Base-by-base conservation (phyloP, 1,139 yeast species). In the Protomyces inundatus region DNA sequence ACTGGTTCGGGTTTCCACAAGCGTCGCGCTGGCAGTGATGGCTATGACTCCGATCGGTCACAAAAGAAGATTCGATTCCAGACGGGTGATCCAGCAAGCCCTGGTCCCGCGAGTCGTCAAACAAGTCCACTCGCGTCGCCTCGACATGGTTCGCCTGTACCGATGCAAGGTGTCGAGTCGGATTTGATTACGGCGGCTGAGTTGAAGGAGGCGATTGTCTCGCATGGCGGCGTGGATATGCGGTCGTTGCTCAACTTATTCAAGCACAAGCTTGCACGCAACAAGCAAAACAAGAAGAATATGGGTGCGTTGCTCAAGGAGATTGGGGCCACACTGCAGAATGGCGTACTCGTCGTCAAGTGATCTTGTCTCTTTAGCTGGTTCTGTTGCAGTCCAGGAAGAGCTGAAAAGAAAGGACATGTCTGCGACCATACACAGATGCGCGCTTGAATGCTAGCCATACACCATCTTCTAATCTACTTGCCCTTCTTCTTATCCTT, bases 21-120 rank as follows among this genome's bases (percentile, higher is more conserved):
- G 42, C 33, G 62, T 16, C 62, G 62, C n/a, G 62, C 62, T 16
- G 56, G 56, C n/a, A 52, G 56, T 32, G 62, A 58, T 34, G 62
- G 56, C 4, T 58, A 58, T 39, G 62, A 58, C 42, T 51, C 56
- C 9, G 62, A 58, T 30, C 62, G 62, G 16, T 51, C 56, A 14
- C 62, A 58, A 50, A 58, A 58, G 34, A 58, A 58, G 53, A 16
- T 58, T 37, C 56, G 62, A 32, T 58, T 58, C 45, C 56, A 52
- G 45, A n/a, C 50, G n/a, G 52, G 45, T 4, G 56, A 50, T 14
- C 45, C 36, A n/a, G 39, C 39, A 6, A 37, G 48, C 6, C 56
- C 62, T 14, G 42, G 42, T 39, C 61, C 55, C 0, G 10, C 54
- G 12, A 51, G 56, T 33, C 55, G 62, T 6, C 56, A 55, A 23